Evolutionary conservation across 2,329 filamentous ascomycete genomes (phyloP).

Genomic region (Coleophoma cylindrospora): DNA sequence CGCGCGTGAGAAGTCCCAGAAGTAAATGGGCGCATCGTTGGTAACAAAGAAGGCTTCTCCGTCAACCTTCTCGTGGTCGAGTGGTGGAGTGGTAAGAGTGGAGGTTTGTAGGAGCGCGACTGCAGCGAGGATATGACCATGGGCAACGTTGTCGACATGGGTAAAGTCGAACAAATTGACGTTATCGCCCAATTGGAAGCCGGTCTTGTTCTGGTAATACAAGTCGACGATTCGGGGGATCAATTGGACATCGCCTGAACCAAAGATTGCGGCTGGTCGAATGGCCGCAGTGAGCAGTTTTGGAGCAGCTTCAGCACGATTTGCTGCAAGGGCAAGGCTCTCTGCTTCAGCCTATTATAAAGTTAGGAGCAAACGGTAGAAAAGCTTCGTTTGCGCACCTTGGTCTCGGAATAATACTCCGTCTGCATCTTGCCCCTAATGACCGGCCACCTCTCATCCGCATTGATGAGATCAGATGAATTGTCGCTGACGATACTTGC

Average conservation of each 20-base stretch:
- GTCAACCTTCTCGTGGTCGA: conserved; percentile 69
- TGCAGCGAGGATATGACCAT: conserved; percentile 75
- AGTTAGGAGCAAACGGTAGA: too few species aligned
- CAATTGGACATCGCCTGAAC: conserved; percentile 77
- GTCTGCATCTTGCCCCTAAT: conserved; percentile 65
- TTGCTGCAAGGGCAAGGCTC: conserved; percentile 71
- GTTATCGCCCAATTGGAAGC: conserved; percentile 75
- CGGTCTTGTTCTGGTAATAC: conserved; percentile 62
- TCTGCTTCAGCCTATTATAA: conserved; percentile 65
- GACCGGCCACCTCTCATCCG: conserved; percentile 76
- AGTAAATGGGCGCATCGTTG: conserved; percentile 83
- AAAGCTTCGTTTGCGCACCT: conserved; percentile 31
- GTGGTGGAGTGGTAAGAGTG: conserved; percentile 43
- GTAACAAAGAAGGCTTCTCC: conserved; percentile 89
- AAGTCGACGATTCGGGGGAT: conserved; percentile 71
- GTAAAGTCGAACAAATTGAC: conserved; percentile 68
- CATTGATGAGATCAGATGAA: conserved; percentile 71
- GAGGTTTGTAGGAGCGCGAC: conserved; percentile 43
- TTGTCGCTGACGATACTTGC: conserved; percentile 86
- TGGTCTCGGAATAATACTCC: conserved; percentile 88
- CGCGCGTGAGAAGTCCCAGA: conserved; percentile 81
- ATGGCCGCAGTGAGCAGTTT: conserved; percentile 73
- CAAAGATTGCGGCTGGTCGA: conserved; percentile 85
- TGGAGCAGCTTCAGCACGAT: conserved; percentile 47
- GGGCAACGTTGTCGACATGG: conserved; percentile 63